Evolutionary conservation across 441 rosid species (phyloP).

Genomic region (Eruca vesicaria): DNA sequence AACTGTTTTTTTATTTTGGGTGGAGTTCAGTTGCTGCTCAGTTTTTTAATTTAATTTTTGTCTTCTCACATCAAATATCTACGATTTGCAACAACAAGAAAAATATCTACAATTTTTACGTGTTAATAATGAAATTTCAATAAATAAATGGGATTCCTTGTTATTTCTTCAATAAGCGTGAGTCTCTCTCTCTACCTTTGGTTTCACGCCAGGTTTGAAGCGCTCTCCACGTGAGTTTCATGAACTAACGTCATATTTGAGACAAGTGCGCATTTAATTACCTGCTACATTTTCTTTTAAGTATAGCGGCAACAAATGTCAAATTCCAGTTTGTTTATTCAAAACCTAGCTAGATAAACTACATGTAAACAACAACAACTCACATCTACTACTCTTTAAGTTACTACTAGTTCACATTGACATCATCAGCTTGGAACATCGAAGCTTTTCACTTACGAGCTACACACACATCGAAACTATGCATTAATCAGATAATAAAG

Average conservation of each 20-base stretch:
- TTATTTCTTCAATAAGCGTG: not conserved
- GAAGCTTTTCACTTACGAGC: not conserved
- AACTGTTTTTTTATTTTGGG: not conserved
- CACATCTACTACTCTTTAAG: not conserved
- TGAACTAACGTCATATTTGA: not conserved
- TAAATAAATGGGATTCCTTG: not conserved
- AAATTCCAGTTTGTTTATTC: not conserved
- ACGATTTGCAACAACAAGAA: not conserved
- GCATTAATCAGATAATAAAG: not conserved
- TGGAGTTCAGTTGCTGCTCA: not conserved
- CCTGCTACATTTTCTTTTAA: not conserved
- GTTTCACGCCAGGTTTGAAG: conserved; percentile 12
- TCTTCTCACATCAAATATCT: not conserved
- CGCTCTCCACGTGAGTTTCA: conserved; percentile 26
- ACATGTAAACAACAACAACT: not conserved
- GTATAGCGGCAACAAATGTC: not conserved
- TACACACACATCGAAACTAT: not conserved
- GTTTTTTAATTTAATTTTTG: not conserved
- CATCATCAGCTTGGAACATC: not conserved
- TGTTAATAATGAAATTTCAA: not conserved
- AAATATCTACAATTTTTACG: not conserved
- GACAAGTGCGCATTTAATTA: not conserved
- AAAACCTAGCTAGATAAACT: not conserved
- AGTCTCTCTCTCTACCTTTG: not conserved
- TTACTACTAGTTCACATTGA: not conserved